phyloP scores from a whole-genome alignment of 805 yeast species.

The Grigorovia transvaalensis region DNA sequence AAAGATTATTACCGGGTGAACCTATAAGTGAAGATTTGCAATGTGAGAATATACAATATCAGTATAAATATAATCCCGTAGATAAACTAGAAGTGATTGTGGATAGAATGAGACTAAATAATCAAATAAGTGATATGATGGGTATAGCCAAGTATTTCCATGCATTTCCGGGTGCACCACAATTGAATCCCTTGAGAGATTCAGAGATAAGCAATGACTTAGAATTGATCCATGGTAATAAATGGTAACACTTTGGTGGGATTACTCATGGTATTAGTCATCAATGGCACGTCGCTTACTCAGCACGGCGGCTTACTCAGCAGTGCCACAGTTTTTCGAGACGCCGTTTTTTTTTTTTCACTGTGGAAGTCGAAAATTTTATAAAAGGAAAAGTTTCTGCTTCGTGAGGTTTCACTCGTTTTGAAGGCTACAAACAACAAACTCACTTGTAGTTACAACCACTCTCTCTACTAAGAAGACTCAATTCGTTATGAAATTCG shows the following conservation, averaged over 20 bases:
- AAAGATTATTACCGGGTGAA: conserved; percentile 23
- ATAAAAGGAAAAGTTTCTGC: too few relatives aligned
- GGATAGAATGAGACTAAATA: conserved; percentile 54
- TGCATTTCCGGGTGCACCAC: conserved; percentile 70
- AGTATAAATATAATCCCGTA: conserved; percentile 33
- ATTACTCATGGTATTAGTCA: too few relatives aligned
- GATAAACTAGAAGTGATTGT: conserved; percentile 41
- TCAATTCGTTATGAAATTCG: conserved; percentile 33
- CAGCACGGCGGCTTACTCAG: background rate
- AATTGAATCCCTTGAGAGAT: conserved; percentile 49
- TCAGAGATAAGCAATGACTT: conserved; percentile 73
- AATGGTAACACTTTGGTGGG: background rate
- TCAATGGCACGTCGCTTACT: background rate
- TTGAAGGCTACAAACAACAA: too few relatives aligned
- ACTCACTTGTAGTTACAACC: conserved; percentile 4
- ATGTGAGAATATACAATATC: conserved; percentile 36
- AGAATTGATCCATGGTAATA: conserved; percentile 1
- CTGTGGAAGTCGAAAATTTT: background rate
- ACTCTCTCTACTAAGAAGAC: background rate
- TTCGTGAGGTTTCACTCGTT: too few relatives aligned
- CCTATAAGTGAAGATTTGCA: conserved; percentile 25
- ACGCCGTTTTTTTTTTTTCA: background rate
- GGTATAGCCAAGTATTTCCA: conserved; percentile 62
- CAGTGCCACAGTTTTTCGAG: background rate
- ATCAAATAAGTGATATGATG: conserved; percentile 58